phyloP scores from a whole-genome alignment of 2,329 filamentous ascomycete genomes.

The Plenodomus tracheiphilus region DNA sequence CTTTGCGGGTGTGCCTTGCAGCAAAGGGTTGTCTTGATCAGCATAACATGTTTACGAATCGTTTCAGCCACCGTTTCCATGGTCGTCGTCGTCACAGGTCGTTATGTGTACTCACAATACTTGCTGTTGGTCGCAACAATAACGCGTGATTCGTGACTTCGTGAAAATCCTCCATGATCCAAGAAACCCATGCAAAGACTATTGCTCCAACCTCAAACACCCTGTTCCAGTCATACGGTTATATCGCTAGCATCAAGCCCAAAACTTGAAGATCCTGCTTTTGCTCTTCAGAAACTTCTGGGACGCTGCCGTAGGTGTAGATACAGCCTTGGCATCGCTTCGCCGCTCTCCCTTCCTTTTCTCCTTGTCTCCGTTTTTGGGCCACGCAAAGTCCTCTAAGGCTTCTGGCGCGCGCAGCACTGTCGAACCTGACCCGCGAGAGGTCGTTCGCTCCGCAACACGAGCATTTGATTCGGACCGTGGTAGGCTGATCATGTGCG shows the following conservation, averaged over 20 bases:
- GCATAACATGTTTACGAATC: slow-evolving; percentile 2
- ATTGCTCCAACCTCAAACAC: no score
- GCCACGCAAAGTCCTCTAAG: slow-evolving; percentile 5
- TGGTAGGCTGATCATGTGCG: slow-evolving; percentile 35
- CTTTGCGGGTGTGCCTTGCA: slow-evolving; percentile 44
- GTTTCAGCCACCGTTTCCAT: background rate
- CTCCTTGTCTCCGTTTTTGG: slow-evolving; percentile 19
- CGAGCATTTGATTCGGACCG: slow-evolving; percentile 27
- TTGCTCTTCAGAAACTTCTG: slow-evolving; percentile 41
- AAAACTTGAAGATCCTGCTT: slow-evolving; percentile 44
- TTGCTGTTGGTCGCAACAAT: slow-evolving; percentile 19
- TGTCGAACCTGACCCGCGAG: slow-evolving; percentile 25
- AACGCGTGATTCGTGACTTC: slow-evolving; percentile 19
- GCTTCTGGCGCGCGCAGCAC: slow-evolving; percentile 16
- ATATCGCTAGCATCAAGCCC: slow-evolving; percentile 17
- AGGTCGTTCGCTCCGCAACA: slow-evolving; percentile 18
- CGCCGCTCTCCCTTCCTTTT: slow-evolving; percentile 18
- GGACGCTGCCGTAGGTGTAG: slow-evolving; percentile 8
- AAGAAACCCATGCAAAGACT: background rate
- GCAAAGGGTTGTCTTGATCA: slow-evolving; percentile 24
- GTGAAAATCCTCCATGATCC: slow-evolving; percentile 9
- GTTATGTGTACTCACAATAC: slow-evolving; percentile 8
- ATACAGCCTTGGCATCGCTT: slow-evolving; percentile 7
- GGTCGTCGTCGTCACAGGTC: slow-evolving; percentile 2
- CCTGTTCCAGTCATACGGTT: no score